Percentiles rank a stretch among this genome's conserved stretches.
phyloP scores from a whole-genome alignment of 139 green algal species.

The Marvania coccoides region DNA sequence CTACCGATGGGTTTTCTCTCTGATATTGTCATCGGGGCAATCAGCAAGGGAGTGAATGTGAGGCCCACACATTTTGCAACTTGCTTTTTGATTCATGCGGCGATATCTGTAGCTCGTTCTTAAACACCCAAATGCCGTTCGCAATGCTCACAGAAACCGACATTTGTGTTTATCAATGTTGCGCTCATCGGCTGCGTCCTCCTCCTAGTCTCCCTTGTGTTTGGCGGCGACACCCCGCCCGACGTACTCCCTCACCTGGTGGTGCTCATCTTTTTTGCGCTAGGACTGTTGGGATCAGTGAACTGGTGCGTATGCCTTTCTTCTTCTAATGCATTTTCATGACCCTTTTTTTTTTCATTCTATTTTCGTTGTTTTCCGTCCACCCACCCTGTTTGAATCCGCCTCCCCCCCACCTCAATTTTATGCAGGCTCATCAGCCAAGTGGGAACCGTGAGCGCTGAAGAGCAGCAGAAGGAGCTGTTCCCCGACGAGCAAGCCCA shows the following conservation, averaged over 20 bases:
- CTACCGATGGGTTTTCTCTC: conserved; percentile 25
- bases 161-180: conserved; percentile 41
- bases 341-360: too few species aligned
- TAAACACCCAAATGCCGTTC: neutral
- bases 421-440: conserved; percentile 34
- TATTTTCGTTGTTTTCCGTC: too few species aligned
- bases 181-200: conserved; percentile 28
- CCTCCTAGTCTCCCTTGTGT: conserved; percentile 20
- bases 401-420: too few species aligned
- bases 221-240: neutral
- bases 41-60: conserved; percentile 42
- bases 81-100: conserved; percentile 1
- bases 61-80: neutral
- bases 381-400: too few species aligned
- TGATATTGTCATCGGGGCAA: conserved; percentile 33
- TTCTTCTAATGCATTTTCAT: too few species aligned
- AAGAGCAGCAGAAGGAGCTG: conserved; percentile 31
- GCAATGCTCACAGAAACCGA: conserved; percentile 23
- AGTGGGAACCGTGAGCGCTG: conserved; percentile 18
- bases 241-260: conserved; percentile 29
- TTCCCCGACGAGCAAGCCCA: neutral
- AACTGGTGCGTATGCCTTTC: conserved; percentile 43
- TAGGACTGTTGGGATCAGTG: conserved; percentile 28
- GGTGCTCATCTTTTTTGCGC: conserved; percentile 29
- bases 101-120: too few species aligned